phyloP scores from a whole-genome alignment of 176 grass and related monocot species.

The Microstegium vimineum region DNA sequence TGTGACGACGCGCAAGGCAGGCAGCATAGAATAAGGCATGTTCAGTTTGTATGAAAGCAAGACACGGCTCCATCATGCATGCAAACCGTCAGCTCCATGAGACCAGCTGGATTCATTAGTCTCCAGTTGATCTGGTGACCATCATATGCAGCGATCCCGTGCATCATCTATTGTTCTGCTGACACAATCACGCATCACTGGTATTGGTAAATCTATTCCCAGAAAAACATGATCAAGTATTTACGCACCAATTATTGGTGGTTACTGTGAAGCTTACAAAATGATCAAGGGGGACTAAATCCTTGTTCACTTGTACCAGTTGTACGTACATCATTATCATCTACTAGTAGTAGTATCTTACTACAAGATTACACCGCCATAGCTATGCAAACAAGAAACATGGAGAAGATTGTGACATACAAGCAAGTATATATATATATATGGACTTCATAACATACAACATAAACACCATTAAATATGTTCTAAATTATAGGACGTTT shows the following conservation, averaged over 20 bases:
- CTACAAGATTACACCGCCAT: background rate
- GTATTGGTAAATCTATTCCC: too few relatives aligned
- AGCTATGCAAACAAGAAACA: background rate
- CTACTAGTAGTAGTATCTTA: too few relatives aligned
- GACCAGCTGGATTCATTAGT: background rate
- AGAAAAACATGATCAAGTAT: too few relatives aligned
- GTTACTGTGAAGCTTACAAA: too few relatives aligned
- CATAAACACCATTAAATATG: background rate
- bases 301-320: too few relatives aligned
- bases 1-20: background rate
- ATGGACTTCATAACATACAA: background rate
- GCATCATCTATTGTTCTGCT: background rate
- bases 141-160: background rate
- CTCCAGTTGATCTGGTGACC: background rate
- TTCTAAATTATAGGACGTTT: too few relatives aligned
- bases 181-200: background rate
- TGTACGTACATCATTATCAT: too few relatives aligned
- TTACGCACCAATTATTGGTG: too few relatives aligned
- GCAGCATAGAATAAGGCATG: background rate
- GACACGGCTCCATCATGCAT: slow-evolving; percentile 13
- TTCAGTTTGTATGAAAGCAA: slow-evolving; percentile 25
- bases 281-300: too few relatives aligned
- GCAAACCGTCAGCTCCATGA: background rate
- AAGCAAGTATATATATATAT: too few relatives aligned
- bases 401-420: background rate